phyloP scores from a whole-genome alignment of 2,329 filamentous ascomycete genomes.

The Cladosporium phlei region DNA sequence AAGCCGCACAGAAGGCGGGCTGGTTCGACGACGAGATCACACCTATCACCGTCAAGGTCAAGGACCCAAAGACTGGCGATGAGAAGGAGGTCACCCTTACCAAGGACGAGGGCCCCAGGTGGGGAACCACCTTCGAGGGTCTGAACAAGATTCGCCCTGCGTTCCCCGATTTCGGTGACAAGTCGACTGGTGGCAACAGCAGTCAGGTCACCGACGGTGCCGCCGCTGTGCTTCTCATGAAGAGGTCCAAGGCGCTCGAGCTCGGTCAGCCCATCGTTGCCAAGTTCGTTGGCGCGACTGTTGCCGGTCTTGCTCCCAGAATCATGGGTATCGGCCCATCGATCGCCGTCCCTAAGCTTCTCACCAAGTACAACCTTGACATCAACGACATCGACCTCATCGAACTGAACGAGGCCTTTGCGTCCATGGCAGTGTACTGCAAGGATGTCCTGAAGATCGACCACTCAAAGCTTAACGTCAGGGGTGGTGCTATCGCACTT shows the following conservation, averaged over 20 bases:
- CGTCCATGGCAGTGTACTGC: constrained; percentile 96
- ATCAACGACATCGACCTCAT: constrained; percentile 82
- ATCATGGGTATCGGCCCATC: constrained; percentile 95
- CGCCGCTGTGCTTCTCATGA: constrained; percentile 87
- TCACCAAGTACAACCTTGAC: constrained; percentile 70
- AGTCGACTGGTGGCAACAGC: constrained; percentile 87
- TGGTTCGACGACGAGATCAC: constrained; percentile 93
- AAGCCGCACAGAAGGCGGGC: constrained; percentile 83
- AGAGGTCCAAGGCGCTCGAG: constrained; percentile 80
- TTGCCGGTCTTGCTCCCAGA: constrained; percentile 82
- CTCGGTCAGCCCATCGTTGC: constrained; percentile 87
- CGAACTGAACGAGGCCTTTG: constrained; percentile 97
- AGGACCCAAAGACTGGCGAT: constrained; percentile 77
- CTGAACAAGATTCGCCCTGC: constrained; percentile 82
- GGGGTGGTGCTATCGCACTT: constrained; percentile 76
- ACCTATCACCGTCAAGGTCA: constrained; percentile 75
- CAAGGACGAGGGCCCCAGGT: constrained; percentile 84
- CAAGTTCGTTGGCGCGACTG: constrained; percentile 89
- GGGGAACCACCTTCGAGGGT: constrained; percentile 78
- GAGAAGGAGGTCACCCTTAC: constrained; percentile 72
- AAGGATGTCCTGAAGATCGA: constrained; percentile 57
- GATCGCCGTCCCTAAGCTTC: constrained; percentile 70
- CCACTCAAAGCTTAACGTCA: constrained; percentile 71
- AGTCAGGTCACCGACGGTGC: constrained; percentile 93
- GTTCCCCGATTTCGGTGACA: constrained; percentile 83